Evolutionary conservation across 495 filamentous ascomycete genomes (phyloP), one percentile per base, ranked within the genome.

Genomic region (Aspergillus olivimuriae): DNA sequence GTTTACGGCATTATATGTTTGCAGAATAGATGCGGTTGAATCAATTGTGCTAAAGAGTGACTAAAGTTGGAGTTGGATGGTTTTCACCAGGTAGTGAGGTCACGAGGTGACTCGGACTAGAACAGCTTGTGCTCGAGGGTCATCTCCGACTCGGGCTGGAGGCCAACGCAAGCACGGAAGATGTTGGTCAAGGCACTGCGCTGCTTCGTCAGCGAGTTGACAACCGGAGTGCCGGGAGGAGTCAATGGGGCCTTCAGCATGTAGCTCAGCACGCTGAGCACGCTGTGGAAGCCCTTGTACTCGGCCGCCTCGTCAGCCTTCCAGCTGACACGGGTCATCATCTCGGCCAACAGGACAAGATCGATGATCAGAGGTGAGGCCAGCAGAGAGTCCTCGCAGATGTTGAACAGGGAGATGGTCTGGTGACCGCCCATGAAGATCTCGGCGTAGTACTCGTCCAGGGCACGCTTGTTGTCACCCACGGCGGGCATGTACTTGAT

Each of bases 401-500:
- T 88, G 65, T 98, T 98, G 77, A 94, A 95, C 68, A 98, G 75
- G 53, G 85, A 91, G 68, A 98, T 97, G 51, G 89, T 95, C 74
- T 98, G 92, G 72, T 97, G 94, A 21, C 92, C 92, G 51, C 92
- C 92, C 74, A 96, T 79, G 80, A 98, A 98, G 68, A 98, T 98
- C 77, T 98, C 94, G 43, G 86, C 94, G 57, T 95, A 95, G 77
- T 98, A 98, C 73, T 98, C 92, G 58, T 98, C 92, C 34, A 98
- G 75, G 40, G 92, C 92, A 57, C 92, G 94, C 81, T 98, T 98
- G 77, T 95, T 94, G 72, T 98, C 92, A 43, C 92, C 92, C 33
- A 98, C 92, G 53, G 91, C 91, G 11, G 94, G 92, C 89, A 98
- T 94, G 76, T 98, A 98, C 79, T 94, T 94, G 76, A 94, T 94